Evolutionary conservation across 352 stramenopile species (phyloP).

Genomic region (Blastocystis sp.): DNA sequence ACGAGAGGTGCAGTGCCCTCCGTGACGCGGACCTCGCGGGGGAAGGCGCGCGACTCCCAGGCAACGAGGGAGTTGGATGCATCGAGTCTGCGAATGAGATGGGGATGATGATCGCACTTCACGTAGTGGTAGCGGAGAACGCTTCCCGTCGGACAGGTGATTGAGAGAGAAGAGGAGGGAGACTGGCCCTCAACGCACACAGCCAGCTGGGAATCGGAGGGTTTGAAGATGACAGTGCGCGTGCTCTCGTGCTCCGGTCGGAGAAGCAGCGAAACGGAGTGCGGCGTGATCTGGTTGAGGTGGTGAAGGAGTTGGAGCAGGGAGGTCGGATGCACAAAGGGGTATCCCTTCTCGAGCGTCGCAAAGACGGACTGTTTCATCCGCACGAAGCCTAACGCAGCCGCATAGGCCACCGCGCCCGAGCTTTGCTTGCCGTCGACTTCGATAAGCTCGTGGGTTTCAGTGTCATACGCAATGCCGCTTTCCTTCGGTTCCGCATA

Average conservation of each 20-base stretch:
- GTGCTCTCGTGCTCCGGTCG: neutral
- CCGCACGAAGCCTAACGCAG: neutral
- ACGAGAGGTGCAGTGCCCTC: neutral
- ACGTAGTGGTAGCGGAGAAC: slow-evolving; percentile 49
- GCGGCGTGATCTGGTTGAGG: neutral
- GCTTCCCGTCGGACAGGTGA: neutral
- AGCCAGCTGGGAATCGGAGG: neutral
- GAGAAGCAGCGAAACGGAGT: neutral
- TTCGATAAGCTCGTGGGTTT: neutral
- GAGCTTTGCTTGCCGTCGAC: neutral
- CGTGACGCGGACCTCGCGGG: slow-evolving; percentile 22
- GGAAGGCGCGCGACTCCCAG: slow-evolving; percentile 14
- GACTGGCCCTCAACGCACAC: neutral
- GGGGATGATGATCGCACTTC: neutral
- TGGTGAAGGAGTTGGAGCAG: slow-evolving; percentile 17
- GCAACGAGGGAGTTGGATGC: neutral
- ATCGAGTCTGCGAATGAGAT: slow-evolving; percentile 9
- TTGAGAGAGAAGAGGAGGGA: neutral
- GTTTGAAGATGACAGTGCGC: neutral
- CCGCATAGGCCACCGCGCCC: neutral
- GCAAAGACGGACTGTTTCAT: neutral
- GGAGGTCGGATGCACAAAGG: slow-evolving; percentile 4
- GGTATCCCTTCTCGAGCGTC: neutral
- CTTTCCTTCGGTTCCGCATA: neutral
- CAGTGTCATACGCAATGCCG: neutral